Conservation (phyloP, 805 yeast species). For the Lipomyces chichibuensis region DNA sequence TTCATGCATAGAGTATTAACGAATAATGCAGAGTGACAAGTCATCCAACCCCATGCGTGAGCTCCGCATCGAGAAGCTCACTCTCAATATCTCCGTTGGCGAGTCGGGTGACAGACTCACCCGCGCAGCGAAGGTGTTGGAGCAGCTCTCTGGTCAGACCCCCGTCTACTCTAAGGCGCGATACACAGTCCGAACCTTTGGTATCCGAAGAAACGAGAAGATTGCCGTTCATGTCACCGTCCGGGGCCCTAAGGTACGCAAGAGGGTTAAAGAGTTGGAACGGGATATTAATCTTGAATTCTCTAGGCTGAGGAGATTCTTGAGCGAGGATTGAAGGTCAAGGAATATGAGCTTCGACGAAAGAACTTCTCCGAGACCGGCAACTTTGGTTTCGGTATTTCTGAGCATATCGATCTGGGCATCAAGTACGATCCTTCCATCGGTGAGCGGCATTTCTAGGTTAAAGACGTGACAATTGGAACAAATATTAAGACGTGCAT, state of each 20-base stretch:
- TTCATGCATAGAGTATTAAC: background rate
- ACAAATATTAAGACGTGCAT: background rate
- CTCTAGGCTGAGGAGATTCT: slow-evolving; percentile 88
- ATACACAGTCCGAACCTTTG: slow-evolving; percentile 99
- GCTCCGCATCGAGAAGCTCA: slow-evolving; percentile 97
- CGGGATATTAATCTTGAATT: background rate
- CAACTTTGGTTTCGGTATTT: slow-evolving; percentile 99
- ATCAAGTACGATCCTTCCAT: slow-evolving; percentile 99
- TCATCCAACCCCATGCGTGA: slow-evolving; percentile 91
- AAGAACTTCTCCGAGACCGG: slow-evolving; percentile 98
- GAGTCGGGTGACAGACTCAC: slow-evolving; percentile 99
- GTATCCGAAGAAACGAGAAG: slow-evolving; percentile 99
- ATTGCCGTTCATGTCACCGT: slow-evolving; percentile 98
- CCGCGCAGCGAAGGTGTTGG: slow-evolving; percentile 99
- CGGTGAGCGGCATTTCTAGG: slow-evolving; percentile 31
- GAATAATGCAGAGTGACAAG: slow-evolving; percentile 38
- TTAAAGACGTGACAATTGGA: background rate
- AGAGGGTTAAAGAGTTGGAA: slow-evolving; percentile 35
- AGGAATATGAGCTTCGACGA: slow-evolving; percentile 94
- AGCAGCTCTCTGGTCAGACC: slow-evolving; percentile 99
- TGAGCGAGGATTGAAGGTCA: slow-evolving; percentile 99
- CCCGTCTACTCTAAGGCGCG: slow-evolving; percentile 99
- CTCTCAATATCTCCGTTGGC: slow-evolving; percentile 99
- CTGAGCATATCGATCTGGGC: slow-evolving; percentile 99
- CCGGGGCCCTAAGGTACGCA: slow-evolving; percentile 85